Percentiles rank a stretch among this genome's conserved stretches.
Evolutionary conservation across 2,329 filamentous ascomycete species (phyloP).

Genomic region (Paecilomyces variotii): DNA sequence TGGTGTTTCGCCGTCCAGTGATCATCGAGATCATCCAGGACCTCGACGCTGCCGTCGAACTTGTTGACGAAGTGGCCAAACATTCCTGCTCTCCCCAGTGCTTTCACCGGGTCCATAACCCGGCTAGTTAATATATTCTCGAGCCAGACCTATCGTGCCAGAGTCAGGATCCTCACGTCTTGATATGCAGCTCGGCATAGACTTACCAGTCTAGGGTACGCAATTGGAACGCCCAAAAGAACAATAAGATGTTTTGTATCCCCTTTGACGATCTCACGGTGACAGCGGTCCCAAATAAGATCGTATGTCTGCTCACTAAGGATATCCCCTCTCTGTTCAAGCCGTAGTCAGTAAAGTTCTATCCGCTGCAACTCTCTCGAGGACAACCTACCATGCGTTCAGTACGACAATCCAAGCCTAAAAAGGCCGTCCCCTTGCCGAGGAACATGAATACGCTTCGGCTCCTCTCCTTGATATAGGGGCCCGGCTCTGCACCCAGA

Average conservation of each 20-base stretch:
- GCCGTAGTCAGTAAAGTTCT: slow-evolving; percentile 14
- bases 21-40: slow-evolving; percentile 86
- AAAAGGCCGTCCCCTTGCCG: slow-evolving; percentile 68
- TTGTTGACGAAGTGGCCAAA: slow-evolving; percentile 75
- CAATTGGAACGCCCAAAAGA: slow-evolving; percentile 73
- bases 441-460: slow-evolving; percentile 79
- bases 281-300: slow-evolving; percentile 75
- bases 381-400: slow-evolving; percentile 59
- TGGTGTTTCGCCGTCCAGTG: slow-evolving; percentile 97
- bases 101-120: slow-evolving; percentile 82
- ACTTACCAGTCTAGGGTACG: slow-evolving; percentile 68
- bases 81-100: slow-evolving; percentile 71
- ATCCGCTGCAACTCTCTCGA: neutral
- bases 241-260: slow-evolving; percentile 87
- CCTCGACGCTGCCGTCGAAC: slow-evolving; percentile 85
- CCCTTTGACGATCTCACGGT: slow-evolving; percentile 71
- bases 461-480: slow-evolving; percentile 81
- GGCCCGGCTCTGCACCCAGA: slow-evolving; percentile 68
- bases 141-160: slow-evolving; percentile 49
- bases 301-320: slow-evolving; percentile 75
- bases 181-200: neutral
- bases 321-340: slow-evolving; percentile 59
- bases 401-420: slow-evolving; percentile 85
- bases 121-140: slow-evolving; percentile 70
- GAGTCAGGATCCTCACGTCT: slow-evolving; percentile 34